Conservation (phyloP, 2,329 filamentous ascomycete species). For the Fusarium hainanense region DNA sequence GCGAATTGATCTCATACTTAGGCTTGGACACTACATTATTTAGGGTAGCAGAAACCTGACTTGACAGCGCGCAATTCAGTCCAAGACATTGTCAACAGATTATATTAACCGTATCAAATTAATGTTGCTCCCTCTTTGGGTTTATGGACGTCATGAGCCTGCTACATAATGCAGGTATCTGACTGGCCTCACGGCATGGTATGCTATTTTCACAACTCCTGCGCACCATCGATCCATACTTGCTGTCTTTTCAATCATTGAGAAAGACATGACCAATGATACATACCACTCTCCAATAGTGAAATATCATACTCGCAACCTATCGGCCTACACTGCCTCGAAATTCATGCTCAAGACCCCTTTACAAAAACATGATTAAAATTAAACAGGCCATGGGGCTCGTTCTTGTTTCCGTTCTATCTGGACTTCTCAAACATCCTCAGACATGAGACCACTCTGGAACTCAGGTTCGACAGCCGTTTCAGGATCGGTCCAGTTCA, state of each 20-base stretch:
- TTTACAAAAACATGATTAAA: background rate
- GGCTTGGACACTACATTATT: background rate
- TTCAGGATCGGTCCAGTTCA: slow-evolving; percentile 54
- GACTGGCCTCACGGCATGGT: slow-evolving; percentile 19
- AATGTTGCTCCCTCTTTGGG: background rate
- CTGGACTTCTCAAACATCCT: slow-evolving; percentile 34
- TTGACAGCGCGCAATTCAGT: no score
- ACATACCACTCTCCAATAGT: slow-evolving; percentile 10
- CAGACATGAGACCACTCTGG: slow-evolving; percentile 39
- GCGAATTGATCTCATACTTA: background rate
- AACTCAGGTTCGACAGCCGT: slow-evolving; percentile 51
- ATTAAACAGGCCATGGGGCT: slow-evolving; percentile 16
- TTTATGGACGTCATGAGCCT: background rate
- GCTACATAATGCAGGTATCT: background rate
- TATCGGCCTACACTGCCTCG: no score
- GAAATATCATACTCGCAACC: background rate
- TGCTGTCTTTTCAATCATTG: background rate
- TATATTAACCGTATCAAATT: background rate
- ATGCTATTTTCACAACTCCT: slow-evolving; percentile 20
- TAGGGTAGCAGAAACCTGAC: background rate
- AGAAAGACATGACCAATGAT: no score
- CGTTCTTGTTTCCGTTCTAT: slow-evolving; percentile 4
- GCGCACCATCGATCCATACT: background rate
- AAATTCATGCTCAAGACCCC: background rate
- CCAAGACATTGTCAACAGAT: background rate